Conservation (phyloP, 1,284 basidiomycete genomes). For the Caloboletus firmus region DNA sequence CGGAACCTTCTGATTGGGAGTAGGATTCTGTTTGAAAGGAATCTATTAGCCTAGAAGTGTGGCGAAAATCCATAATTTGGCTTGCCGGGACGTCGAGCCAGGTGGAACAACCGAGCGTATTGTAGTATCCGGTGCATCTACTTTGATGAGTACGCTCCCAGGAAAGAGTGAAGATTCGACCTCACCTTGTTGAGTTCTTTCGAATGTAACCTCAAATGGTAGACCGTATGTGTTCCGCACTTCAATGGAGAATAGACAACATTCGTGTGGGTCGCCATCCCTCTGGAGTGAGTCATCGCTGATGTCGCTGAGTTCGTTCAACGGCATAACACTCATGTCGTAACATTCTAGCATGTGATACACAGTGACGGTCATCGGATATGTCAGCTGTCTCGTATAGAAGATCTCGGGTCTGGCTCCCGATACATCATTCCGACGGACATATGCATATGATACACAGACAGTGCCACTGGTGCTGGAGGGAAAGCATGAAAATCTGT, state of each 20-base stretch:
- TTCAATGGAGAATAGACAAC: slow-evolving; percentile 85
- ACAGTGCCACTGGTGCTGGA: slow-evolving; percentile 74
- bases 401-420: slow-evolving; percentile 53
- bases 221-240: slow-evolving; percentile 86
- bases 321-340: slow-evolving; percentile 74
- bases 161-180: slow-evolving; percentile 1
- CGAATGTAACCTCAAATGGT: slow-evolving; percentile 84
- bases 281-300: slow-evolving; percentile 30
- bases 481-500: slow-evolving; percentile 1
- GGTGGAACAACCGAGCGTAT: slow-evolving; percentile 73
- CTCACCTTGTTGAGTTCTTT: slow-evolving; percentile 62
- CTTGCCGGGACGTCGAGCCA: slow-evolving; percentile 78
- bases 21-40: slow-evolving; percentile 55
- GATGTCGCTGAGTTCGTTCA: slow-evolving; percentile 42
- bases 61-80: slow-evolving; percentile 8
- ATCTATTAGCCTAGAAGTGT: slow-evolving; percentile 5
- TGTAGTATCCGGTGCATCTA: slow-evolving; percentile 45
- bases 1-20: slow-evolving; percentile 75
- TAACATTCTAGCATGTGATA: slow-evolving; percentile 90
- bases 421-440: slow-evolving; percentile 45
- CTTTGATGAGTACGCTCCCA: slow-evolving; percentile 6
- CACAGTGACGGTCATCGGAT: slow-evolving; percentile 87
- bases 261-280: slow-evolving; percentile 55
- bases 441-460: slow-evolving; percentile 80
- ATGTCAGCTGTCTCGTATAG: slow-evolving; percentile 79